A percentile compares a stretch with the other conserved stretches of the same genome.
Evolutionary conservation across 1,284 basidiomycete species (phyloP).

Genomic region (Irpex lacteus): DNA sequence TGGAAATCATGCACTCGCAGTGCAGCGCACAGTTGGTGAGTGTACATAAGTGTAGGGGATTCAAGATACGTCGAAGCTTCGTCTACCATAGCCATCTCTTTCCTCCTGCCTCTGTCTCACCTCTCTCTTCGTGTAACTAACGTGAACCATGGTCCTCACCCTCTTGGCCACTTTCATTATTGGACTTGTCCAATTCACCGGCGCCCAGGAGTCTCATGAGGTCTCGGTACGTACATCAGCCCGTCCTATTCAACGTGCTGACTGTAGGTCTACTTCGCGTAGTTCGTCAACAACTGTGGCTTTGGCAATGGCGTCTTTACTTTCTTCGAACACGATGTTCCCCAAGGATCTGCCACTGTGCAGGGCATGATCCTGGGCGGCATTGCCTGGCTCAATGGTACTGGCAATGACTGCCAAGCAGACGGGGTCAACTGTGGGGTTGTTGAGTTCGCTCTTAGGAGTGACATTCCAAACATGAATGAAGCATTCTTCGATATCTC

Average conservation of each 20-base stretch:
- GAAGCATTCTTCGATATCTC: background rate
- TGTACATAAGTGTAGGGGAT: too few species aligned
- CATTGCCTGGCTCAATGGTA: background rate
- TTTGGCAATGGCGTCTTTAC: background rate
- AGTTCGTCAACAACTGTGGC: background rate
- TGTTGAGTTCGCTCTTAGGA: background rate
- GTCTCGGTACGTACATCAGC: background rate
- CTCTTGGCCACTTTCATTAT: background rate
- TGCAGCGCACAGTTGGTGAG: too few species aligned
- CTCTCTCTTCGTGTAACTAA: too few species aligned
- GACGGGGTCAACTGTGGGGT: background rate
- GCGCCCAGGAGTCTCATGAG: background rate
- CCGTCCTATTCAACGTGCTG: background rate
- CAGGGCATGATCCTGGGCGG: background rate
- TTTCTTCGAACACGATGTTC: background rate
- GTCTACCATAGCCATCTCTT: too few species aligned
- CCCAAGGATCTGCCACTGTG: background rate
- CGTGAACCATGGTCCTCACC: background rate
- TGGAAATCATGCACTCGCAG: background rate
- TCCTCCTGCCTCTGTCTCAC: too few species aligned
- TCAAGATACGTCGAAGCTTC: too few species aligned
- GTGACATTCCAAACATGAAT: background rate
- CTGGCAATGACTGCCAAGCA: background rate
- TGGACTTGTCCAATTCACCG: background rate
- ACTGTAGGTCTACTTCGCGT: background rate